Evolutionary conservation across 257 asterid species (phyloP).

Genomic region (Petunia secreta): DNA sequence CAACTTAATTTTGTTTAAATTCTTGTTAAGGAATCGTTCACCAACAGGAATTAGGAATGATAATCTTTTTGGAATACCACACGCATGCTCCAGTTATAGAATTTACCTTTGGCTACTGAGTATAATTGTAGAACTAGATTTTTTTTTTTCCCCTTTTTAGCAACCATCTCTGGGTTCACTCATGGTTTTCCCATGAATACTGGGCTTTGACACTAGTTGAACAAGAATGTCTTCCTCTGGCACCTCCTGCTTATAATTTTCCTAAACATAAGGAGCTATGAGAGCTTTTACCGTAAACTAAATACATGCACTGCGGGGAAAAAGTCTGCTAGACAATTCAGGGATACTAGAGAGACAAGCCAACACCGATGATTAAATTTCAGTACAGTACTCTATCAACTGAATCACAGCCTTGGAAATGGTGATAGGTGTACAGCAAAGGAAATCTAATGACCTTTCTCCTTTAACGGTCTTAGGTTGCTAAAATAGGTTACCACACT

Average conservation of each 20-base stretch:
- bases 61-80: too few species aligned
- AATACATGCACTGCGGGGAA: too few species aligned
- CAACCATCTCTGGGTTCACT: neutral
- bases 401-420: neutral
- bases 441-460: neutral
- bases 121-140: neutral
- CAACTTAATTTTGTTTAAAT: neutral
- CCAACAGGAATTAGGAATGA: neutral
- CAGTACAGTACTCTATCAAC: neutral
- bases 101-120: neutral
- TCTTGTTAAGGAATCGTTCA: neutral
- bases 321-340: too few species aligned
- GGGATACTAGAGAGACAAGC: neutral
- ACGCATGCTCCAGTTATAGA: neutral
- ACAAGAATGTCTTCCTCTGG: too few species aligned
- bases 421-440: neutral
- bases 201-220: neutral
- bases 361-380: neutral
- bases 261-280: neutral
- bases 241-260: too few species aligned
- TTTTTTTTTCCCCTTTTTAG: neutral
- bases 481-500: neutral
- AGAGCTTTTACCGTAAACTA: too few species aligned
- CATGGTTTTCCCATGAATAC: neutral
- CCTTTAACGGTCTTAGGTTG: neutral